Conservation (phyloP, 805 yeast species). For the Teunomyces kruisii region DNA sequence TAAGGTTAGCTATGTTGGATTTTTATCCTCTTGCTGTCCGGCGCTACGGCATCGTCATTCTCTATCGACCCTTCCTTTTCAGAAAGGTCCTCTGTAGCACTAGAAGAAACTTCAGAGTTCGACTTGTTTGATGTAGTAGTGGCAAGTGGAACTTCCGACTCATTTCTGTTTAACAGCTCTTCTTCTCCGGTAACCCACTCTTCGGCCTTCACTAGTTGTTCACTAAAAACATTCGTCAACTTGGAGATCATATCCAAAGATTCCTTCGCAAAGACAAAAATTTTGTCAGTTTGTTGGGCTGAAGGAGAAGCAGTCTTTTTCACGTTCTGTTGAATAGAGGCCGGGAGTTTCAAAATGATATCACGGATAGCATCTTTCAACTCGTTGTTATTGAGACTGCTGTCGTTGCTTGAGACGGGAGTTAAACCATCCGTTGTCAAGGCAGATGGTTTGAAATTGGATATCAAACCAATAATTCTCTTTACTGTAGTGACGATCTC, state of each 20-base stretch:
- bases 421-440: slow-evolving; percentile 17
- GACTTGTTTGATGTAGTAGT: neutral
- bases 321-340: slow-evolving; percentile 54
- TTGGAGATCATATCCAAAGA: slow-evolving; percentile 83
- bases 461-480: slow-evolving; percentile 80
- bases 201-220: slow-evolving; percentile 82
- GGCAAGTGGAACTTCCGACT: neutral
- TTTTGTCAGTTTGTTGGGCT: slow-evolving; percentile 48
- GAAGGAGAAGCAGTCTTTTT: slow-evolving; percentile 8
- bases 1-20: slow-evolving; percentile 1
- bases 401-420: slow-evolving; percentile 10
- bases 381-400: slow-evolving; percentile 13
- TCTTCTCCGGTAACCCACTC: slow-evolving; percentile 63
- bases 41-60: neutral
- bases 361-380: slow-evolving; percentile 74
- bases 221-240: slow-evolving; percentile 81
- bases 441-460: slow-evolving; percentile 63
- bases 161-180: neutral
- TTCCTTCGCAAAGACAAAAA: slow-evolving; percentile 82
- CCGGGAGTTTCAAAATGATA: slow-evolving; percentile 72
- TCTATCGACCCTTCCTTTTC: neutral
- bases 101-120: neutral
- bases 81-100: slow-evolving; percentile 2
- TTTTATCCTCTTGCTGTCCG: slow-evolving; percentile 8
- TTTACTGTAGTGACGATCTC: slow-evolving; percentile 89